These are phyloP conservation scores for Aegilops speltoides DNA, from an alignment of 176 grass and related monocot genomes.

Conservation along the genomic window DNA sequence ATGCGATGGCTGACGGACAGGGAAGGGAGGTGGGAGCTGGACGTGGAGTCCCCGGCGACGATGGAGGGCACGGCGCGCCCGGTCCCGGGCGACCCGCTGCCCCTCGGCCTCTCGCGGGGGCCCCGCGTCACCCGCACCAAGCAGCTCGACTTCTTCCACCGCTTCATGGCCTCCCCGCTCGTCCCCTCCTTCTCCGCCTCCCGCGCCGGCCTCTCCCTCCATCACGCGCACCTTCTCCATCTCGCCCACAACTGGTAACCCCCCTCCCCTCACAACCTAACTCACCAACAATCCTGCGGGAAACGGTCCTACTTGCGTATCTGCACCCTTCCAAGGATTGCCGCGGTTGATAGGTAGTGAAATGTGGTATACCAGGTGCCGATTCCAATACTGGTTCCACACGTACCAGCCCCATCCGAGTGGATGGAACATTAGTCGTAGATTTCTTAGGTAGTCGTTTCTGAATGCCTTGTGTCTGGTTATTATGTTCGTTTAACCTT, in stretches of 20 bases:
- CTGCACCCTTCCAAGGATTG: background rate
- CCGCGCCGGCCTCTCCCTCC: slow-evolving; percentile 56
- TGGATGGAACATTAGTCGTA: slow-evolving; percentile 13
- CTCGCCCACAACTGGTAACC: slow-evolving; percentile 64
- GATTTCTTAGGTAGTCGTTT: background rate
- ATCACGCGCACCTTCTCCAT: slow-evolving; percentile 70
- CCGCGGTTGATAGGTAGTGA: background rate
- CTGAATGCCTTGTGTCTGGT: background rate
- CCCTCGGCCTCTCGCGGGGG: slow-evolving; percentile 72
- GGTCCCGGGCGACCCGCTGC: slow-evolving; percentile 74
- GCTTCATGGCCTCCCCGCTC: slow-evolving; percentile 88
- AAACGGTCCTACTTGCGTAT: background rate
- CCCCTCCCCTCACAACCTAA: background rate
- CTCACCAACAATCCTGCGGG: background rate
- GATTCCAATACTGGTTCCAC: background rate
- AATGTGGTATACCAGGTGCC: background rate
- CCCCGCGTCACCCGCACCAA: slow-evolving; percentile 75
- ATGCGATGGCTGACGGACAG: slow-evolving; percentile 70
- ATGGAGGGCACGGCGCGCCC: slow-evolving; percentile 90
- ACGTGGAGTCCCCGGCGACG: slow-evolving; percentile 73
- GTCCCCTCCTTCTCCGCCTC: slow-evolving; percentile 68
- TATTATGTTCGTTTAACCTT: background rate
- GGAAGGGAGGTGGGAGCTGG: slow-evolving; percentile 75
- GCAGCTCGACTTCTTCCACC: slow-evolving; percentile 98
- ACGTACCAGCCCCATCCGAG: background rate